Conservation (phyloP, 306 rosid species). For the Malus fusca region DNA sequence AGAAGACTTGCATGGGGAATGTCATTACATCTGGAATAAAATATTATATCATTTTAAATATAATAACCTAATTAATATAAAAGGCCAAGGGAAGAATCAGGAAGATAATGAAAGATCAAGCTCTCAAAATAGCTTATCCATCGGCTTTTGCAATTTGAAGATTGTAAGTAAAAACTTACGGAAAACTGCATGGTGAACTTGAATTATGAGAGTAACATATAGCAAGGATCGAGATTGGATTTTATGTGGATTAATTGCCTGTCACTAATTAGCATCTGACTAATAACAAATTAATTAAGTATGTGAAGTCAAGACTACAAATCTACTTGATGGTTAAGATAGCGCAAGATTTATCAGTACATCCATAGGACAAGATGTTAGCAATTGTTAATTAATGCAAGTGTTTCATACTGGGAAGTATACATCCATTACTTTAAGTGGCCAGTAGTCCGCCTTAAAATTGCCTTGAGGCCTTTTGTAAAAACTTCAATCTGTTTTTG, state of each 20-base stretch:
- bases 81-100: not conserved
- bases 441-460: no score
- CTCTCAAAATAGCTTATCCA: not conserved
- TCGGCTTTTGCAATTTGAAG: not conserved
- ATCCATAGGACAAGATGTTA: not conserved
- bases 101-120: not conserved
- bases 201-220: not conserved
- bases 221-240: not conserved
- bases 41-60: no score
- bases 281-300: not conserved
- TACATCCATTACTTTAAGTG: no score
- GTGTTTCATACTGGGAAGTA: no score
- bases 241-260: not conserved
- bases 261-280: not conserved
- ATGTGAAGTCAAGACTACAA: not conserved
- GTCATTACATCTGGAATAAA: no score
- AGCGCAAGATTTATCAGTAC: not conserved
- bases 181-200: not conserved
- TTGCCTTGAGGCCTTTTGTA: no score
- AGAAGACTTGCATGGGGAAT: no score
- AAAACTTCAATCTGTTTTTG: no score
- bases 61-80: not conserved
- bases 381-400: not conserved
- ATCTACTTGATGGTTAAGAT: not conserved
- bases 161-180: not conserved